Conservation (phyloP, 768 basidiomycete species). For the Royoungia palumana region DNA sequence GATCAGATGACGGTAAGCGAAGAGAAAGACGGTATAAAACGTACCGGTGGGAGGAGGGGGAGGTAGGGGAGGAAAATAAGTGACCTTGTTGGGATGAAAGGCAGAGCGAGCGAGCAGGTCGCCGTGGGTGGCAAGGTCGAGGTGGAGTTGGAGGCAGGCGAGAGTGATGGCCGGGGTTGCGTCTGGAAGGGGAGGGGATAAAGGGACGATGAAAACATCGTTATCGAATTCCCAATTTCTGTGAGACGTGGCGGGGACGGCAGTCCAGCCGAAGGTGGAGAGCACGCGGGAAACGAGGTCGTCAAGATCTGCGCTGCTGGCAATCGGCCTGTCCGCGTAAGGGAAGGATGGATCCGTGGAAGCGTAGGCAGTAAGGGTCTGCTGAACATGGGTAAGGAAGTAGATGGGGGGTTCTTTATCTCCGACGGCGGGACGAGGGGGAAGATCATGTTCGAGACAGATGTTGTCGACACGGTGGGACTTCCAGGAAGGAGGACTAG, state of each 20-base stretch:
- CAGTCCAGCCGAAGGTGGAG: conserved; percentile 40
- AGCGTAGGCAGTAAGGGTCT: conserved; percentile 47
- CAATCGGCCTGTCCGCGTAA: conserved; percentile 21
- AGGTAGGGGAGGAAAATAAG: conserved; percentile 21
- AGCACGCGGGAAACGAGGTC: conserved; percentile 40
- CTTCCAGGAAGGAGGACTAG: conserved; percentile 7
- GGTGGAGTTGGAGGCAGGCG: conserved; percentile 21
- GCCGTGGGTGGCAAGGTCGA: conserved; percentile 27
- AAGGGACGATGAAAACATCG: conserved; percentile 24
- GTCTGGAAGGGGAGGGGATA: conserved; percentile 1
- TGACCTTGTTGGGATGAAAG: conserved; percentile 26
- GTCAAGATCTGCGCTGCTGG: conserved; percentile 38
- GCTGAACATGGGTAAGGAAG: conserved; percentile 35
- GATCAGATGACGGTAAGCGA: conserved; percentile 1
- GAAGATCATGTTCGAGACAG: conserved; percentile 18
- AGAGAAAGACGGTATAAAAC: conserved; percentile 1
- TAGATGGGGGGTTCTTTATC: conserved; percentile 32
- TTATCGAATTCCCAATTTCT: conserved; percentile 29
- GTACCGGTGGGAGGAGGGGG: conserved; percentile 12
- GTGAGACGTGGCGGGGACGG: conserved; percentile 10
- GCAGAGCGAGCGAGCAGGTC: conserved; percentile 22
- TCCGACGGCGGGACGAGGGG: conserved; percentile 31
- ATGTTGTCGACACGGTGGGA: conserved; percentile 2
- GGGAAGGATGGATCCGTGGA: conserved; percentile 36
- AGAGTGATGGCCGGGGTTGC: conserved; percentile 6